phyloP scores from a whole-genome alignment of 768 basidiomycete species.

The Amanita jacksonii region DNA sequence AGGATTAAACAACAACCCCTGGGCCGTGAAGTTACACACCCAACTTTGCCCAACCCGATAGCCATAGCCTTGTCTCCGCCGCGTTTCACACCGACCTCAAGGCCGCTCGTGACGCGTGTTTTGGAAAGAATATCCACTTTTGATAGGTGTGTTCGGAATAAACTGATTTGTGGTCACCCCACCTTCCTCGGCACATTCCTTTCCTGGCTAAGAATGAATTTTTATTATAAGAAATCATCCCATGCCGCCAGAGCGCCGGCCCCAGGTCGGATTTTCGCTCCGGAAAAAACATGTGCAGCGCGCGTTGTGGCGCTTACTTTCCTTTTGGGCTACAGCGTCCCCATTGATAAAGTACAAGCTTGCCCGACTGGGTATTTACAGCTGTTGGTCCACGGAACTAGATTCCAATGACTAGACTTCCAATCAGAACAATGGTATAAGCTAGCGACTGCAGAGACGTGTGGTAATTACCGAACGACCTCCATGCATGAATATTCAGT shows the following conservation, averaged over 20 bases:
- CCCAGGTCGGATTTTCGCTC: not conserved
- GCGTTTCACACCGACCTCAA: constrained; percentile 3
- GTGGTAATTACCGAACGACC: too few relatives aligned
- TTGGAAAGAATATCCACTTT: not conserved
- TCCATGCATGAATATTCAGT: too few relatives aligned
- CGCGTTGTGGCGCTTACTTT: not conserved
- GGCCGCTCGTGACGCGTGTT: not conserved
- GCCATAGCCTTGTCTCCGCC: not conserved
- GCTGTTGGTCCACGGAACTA: too few relatives aligned
- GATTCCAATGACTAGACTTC: too few relatives aligned
- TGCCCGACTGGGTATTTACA: not conserved
- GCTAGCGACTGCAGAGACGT: too few relatives aligned
- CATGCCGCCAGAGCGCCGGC: not conserved
- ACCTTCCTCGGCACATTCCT: not conserved
- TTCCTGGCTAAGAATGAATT: not conserved
- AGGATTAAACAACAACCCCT: constrained; percentile 3
- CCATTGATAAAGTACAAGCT: too few relatives aligned
- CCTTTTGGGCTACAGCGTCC: too few relatives aligned
- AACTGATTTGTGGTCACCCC: not conserved
- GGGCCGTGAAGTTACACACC: not conserved
- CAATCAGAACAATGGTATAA: too few relatives aligned
- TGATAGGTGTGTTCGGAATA: too few relatives aligned
- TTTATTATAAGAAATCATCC: not conserved
- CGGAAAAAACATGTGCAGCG: not conserved
- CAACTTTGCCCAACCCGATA: not conserved